Conservation (phyloP, 2,329 filamentous ascomycete species). For the Cercospora citrullina region DNA sequence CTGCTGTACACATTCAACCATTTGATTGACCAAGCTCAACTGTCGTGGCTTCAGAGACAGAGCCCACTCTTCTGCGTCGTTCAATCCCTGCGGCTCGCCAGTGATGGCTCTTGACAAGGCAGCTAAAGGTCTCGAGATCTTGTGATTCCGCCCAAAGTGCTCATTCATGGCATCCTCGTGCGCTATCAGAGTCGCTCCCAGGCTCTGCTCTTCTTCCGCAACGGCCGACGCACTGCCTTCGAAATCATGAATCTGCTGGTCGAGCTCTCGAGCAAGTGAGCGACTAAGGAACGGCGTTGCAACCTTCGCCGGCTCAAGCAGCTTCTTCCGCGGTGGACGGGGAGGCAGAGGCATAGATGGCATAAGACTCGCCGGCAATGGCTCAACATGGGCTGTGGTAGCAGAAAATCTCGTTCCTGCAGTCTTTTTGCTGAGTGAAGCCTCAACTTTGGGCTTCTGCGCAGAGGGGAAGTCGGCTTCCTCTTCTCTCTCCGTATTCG, state of each 20-base stretch:
- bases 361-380: neutral
- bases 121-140: neutral
- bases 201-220: conserved; percentile 14
- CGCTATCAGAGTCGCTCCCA: conserved; percentile 11
- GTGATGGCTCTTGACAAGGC: neutral
- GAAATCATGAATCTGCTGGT: neutral
- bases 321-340: neutral
- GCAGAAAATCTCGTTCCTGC: neutral
- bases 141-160: neutral
- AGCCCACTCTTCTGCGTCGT: conserved; percentile 42
- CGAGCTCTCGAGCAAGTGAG: neutral
- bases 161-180: neutral
- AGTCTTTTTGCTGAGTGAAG: neutral
- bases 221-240: neutral
- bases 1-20: conserved; percentile 45
- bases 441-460: neutral
- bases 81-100: neutral
- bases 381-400: neutral
- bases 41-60: conserved; percentile 43
- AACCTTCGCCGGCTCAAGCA: neutral
- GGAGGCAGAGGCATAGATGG: neutral
- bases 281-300: neutral
- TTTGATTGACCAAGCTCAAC: conserved; percentile 40
- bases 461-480: neutral
- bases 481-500: neutral